Percentiles rank a stretch among this genome's conserved stretches.
phyloP scores from a whole-genome alignment of 2,329 filamentous ascomycete species.

The Fusarium succisae region DNA sequence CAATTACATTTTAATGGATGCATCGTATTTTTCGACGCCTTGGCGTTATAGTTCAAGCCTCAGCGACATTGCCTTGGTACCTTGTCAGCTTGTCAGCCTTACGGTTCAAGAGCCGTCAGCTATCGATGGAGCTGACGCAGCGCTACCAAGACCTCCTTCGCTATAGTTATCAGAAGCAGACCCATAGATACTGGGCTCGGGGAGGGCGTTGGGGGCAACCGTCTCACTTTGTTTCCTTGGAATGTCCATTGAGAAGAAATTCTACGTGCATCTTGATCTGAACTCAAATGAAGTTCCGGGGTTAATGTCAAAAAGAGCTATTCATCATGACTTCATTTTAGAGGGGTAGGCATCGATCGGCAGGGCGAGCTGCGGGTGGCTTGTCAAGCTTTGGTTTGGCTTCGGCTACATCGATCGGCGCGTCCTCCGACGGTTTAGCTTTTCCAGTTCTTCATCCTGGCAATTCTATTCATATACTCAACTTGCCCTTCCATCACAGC shows the following conservation, averaged over 20 bases:
- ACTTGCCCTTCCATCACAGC: too few relatives aligned
- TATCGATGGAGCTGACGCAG: neutral
- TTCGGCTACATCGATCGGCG: neutral
- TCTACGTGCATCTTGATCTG: fast-evolving
- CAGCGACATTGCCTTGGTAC: neutral
- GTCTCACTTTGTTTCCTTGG: neutral
- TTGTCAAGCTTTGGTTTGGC: neutral
- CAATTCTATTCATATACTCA: neutral
- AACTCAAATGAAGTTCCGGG: neutral
- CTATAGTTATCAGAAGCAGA: neutral
- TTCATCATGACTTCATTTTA: conserved; percentile 6
- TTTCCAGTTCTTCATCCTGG: neutral
- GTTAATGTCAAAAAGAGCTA: neutral
- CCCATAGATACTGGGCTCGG: neutral
- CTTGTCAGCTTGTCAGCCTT: neutral
- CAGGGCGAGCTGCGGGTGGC: conserved; percentile 9
- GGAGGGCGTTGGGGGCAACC: neutral
- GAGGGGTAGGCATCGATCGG: conserved; percentile 1
- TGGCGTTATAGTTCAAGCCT: conserved; percentile 2
- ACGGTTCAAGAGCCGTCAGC: neutral
- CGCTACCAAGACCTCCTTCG: neutral
- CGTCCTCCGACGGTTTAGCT: neutral
- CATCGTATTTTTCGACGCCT: conserved; percentile 15
- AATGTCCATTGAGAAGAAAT: neutral
- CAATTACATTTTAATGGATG: neutral